Conservation (phyloP, 108 stramenopile species). For the Schizochytrium sp. region DNA sequence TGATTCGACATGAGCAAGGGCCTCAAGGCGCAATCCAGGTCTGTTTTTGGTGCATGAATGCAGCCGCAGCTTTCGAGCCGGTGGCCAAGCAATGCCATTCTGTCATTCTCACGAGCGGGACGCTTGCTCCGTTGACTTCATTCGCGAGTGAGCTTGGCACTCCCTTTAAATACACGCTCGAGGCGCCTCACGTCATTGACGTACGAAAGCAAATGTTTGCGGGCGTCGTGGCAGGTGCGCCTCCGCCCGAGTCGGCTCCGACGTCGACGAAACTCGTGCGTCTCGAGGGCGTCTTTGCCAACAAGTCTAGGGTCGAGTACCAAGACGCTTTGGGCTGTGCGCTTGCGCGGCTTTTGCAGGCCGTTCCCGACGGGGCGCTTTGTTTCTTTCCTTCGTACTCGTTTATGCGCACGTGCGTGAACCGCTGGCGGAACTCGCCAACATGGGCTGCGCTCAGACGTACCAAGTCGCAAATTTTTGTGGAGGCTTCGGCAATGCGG, state of each 20-base stretch:
- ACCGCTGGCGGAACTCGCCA: background rate
- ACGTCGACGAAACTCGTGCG: conserved; percentile 37
- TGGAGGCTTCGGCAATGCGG: background rate
- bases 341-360: conserved; percentile 57
- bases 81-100: conserved; percentile 62
- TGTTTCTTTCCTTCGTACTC: conserved; percentile 92
- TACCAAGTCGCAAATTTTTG: conserved; percentile 50
- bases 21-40: conserved; percentile 21
- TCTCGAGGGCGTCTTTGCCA: conserved; percentile 68
- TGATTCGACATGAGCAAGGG: background rate
- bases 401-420: conserved; percentile 31
- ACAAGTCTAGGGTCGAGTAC: conserved; percentile 72
- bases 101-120: conserved; percentile 89
- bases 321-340: conserved; percentile 78
- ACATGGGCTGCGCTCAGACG: conserved; percentile 62
- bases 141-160: conserved; percentile 80
- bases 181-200: conserved; percentile 85
- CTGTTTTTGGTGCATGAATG: conserved; percentile 95
- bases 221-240: background rate
- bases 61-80: conserved; percentile 85
- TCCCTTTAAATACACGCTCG: conserved; percentile 69
- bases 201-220: conserved; percentile 41
- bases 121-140: conserved; percentile 78
- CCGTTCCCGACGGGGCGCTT: conserved; percentile 81
- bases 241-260: background rate